Percentiles rank a stretch among this genome's conserved stretches.
Conservation (phyloP, 495 filamentous ascomycete genomes). For the Lepidopterella palustris region DNA sequence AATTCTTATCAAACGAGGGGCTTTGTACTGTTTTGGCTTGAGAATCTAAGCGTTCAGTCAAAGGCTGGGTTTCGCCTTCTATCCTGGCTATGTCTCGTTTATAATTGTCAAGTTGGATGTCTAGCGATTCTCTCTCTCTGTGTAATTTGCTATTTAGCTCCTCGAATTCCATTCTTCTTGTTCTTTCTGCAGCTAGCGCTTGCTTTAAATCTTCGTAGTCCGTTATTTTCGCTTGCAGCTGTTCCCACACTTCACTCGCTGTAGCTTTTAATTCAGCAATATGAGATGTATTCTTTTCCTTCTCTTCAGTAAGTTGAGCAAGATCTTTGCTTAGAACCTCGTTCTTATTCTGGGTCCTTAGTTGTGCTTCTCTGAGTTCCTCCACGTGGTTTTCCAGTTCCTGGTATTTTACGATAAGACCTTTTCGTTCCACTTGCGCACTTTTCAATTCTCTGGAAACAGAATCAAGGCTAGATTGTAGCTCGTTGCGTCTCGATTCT, state of each 20-base stretch:
- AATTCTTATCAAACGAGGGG: not conserved
- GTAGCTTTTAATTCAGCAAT: not conserved
- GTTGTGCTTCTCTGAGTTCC: not conserved
- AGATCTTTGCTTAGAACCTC: not conserved
- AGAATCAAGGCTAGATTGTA: not conserved
- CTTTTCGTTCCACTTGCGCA: not conserved
- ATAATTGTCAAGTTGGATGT: not conserved
- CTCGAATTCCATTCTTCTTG: not conserved
- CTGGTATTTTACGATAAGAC: not conserved
- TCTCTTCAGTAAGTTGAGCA: not conserved
- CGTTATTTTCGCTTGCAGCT: not conserved
- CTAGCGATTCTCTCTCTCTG: not conserved
- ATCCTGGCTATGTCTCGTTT: too few relatives aligned
- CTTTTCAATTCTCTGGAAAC: not conserved
- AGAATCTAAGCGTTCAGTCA: too few relatives aligned
- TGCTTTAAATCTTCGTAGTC: not conserved
- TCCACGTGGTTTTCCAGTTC: not conserved
- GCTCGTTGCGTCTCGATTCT: not conserved
- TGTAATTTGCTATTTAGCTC: not conserved
- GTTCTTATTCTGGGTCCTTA: not conserved
- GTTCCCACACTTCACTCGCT: not conserved
- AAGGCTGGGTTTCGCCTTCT: too few relatives aligned
- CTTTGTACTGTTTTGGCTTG: too few relatives aligned
- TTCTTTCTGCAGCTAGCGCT: not conserved
- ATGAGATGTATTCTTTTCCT: not conserved